phyloP scores from a whole-genome alignment of 139 green algal species.

The Nannochloris sp. region DNA sequence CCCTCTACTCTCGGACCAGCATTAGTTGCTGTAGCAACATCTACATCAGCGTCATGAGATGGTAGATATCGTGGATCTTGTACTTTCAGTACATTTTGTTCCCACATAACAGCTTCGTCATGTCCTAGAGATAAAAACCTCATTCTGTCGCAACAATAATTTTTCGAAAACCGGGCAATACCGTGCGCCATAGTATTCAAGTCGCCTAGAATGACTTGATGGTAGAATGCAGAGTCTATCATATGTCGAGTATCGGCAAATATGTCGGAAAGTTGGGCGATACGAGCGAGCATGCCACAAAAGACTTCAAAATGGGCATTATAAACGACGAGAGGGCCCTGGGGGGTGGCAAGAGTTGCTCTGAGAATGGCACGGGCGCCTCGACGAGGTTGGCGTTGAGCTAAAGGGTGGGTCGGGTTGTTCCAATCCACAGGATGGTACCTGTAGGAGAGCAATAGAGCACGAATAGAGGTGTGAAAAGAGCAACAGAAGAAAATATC shows the following conservation, averaged over 20 bases:
- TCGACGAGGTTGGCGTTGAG: conserved; percentile 43
- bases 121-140: conserved; percentile 58
- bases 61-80: too few relatives aligned
- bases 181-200: conserved; percentile 84
- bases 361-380: conserved; percentile 57
- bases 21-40: too few relatives aligned
- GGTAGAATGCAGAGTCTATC: background rate
- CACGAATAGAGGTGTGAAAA: too few relatives aligned
- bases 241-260: conserved; percentile 42
- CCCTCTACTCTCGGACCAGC: too few relatives aligned
- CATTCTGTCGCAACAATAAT: conserved; percentile 73
- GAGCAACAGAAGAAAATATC: too few relatives aligned
- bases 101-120: conserved; percentile 65
- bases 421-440: conserved; percentile 75
- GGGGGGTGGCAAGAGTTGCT: conserved; percentile 32
- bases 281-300: conserved; percentile 68
- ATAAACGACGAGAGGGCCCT: conserved; percentile 66
- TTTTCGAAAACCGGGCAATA: conserved; percentile 67
- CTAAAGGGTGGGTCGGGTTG: conserved; percentile 26
- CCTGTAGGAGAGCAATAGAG: conserved; percentile 9
- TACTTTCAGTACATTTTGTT: conserved; percentile 43
- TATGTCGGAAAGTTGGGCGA: conserved; percentile 75
- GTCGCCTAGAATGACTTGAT: conserved; percentile 64
- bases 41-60: too few relatives aligned
- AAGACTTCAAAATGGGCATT: conserved; percentile 84